Base-by-base conservation (phyloP, 495 filamentous ascomycete genomes). In the Hypoxylon subgilvum region DNA sequence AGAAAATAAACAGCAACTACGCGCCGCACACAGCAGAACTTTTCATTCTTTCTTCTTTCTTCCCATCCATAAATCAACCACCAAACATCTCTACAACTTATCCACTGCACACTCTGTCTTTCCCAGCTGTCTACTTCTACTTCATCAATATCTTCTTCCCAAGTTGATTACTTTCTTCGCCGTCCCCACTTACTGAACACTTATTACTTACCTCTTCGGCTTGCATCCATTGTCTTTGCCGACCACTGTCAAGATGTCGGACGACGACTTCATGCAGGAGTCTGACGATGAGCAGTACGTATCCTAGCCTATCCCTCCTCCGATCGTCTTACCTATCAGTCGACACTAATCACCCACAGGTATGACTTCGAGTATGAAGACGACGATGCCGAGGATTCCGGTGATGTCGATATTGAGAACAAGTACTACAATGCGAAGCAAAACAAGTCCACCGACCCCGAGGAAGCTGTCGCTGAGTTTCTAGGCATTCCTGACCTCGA, bases 381-480 rank as follows among this genome's bases (percentile, higher is more conserved):
- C 68, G 87, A 89, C 54, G 92, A 95, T 57, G 94, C 92, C 13
- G 90, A 96, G 36, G 88, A 96, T 38, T 83, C 79, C 30, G 90
- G 88, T 16, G 89, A 96, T 71, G 88, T 97, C 62, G 92, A 93
- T 52, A 92, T 97, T 68, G 95, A 97, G 72, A 98, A 98, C 78
- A 96, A 96, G 76, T 98, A 98, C 77, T 98, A 97, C 81, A 97
- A 96, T 76, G 94, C 94, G 19, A 98, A 98, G 77, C 92, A 96
- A 74, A 87, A 95, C 74, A 98, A 98, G 76, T 81, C 79, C 6
- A 85, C 84, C 48, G 89, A 88, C 57, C 91, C 95, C 2, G 87
- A 96, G 64, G 91, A 89, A 49, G 94, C 94, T 1, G 86, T 97
- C 35, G 86, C 87, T 13, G 93, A 97, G 75, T 98, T 98, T 65